Conservation (phyloP, 345 rosid genomes). For the Xanthoceras sorbifolium region DNA sequence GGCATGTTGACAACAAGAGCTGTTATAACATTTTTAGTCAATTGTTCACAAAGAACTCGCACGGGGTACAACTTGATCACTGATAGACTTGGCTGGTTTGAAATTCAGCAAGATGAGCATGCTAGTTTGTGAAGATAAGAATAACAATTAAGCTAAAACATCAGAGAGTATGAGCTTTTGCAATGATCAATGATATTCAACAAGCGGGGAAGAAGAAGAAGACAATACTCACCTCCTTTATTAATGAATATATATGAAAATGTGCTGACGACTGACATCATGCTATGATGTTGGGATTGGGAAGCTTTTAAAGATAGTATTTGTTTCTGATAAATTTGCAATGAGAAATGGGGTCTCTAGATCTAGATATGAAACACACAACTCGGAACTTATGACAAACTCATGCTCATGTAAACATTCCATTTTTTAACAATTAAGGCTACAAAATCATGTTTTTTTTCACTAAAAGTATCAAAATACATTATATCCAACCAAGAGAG, state of each 20-base stretch:
- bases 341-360: background rate
- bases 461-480: conserved; percentile 7
- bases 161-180: background rate
- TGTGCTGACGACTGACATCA: background rate
- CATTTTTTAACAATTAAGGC: conserved; percentile 14
- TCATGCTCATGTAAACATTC: conserved; percentile 3
- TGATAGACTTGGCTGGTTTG: too few relatives aligned
- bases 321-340: background rate
- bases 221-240: background rate
- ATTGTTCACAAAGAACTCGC: too few relatives aligned
- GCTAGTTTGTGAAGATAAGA: background rate
- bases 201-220: background rate
- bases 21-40: too few relatives aligned
- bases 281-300: background rate
- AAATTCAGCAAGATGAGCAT: background rate
- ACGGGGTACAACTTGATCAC: too few relatives aligned
- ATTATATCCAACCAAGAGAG: background rate
- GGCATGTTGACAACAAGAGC: too few relatives aligned
- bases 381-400: background rate
- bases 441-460: conserved; percentile 28
- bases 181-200: background rate
- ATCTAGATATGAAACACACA: background rate
- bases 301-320: background rate
- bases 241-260: background rate
- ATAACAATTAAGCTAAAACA: background rate